Base-by-base conservation (phyloP, 2,329 filamentous ascomycete species). In the Alternaria ethzedia region DNA sequence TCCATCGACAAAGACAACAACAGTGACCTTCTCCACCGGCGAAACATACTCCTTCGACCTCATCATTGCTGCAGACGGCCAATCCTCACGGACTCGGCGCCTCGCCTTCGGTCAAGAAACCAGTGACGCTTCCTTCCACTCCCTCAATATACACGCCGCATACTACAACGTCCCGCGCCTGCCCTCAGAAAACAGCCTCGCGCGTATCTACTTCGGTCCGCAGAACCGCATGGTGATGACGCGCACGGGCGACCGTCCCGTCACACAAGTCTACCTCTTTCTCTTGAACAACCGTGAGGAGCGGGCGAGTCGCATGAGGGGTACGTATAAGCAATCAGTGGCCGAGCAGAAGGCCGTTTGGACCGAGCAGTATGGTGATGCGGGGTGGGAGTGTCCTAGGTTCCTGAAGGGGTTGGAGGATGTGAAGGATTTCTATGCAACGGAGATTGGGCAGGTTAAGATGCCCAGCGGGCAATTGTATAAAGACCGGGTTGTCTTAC, bases 381-480 rank as follows among this genome's bases (percentile, higher is more conserved):
- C 79, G 0, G 84, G 83, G 1, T 87, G 84, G 84, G 69, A 83
- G 54, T 70, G 78, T 0, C 70, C 80, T 0, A 63, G 83, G 17
- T 68, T 87, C 1, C 26, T 88, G 2, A 64, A 80, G 4, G 78
- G 70, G 0, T 72, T 88, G 71, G 64, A 75, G 2, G 41, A 63
- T 30, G 61, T 75, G 1, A 67, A 80, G 0, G 82, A 86, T 66
- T 86, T 86, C 63, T 87, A 86, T 74, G 77, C 77, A 23, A 70
- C 81, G 11, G 76, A 81, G 5, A 71, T 86, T 25, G 81, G 75
- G 0, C 79, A 84, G 51, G 81, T 88, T 25, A 82, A 82, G 51
- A 65, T 84, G 66, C 70, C 80, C 0, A 61, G 61, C 4, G 86
- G 28, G 0, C 17, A 23, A 3, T 30, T 82, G 82, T 82, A 76